Evolutionary conservation across 176 grass and related monocot species (phyloP).

Genomic region (Triticum aestivum): DNA sequence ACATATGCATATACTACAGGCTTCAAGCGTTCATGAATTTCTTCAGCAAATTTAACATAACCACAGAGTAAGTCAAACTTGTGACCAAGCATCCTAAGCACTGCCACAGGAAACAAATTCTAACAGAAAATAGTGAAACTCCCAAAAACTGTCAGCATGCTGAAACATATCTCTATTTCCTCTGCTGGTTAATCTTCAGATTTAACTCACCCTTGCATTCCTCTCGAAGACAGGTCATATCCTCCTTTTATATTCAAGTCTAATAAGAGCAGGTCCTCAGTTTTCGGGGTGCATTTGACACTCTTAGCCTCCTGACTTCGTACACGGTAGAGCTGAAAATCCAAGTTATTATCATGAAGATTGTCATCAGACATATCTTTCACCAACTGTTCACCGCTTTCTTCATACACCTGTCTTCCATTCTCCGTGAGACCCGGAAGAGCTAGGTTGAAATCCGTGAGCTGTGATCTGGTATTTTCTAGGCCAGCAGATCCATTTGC

Average conservation of each 20-base stretch:
- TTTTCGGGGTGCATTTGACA: constrained; percentile 38
- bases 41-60: constrained; percentile 36
- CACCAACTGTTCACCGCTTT: constrained; percentile 33
- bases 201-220: constrained; percentile 42
- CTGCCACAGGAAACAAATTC: neutral
- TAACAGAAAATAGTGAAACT: constrained; percentile 36
- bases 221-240: constrained; percentile 56
- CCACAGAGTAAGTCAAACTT: constrained; percentile 31
- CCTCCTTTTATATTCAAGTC: constrained; percentile 91
- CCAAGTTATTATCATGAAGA: constrained; percentile 42
- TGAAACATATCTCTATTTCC: constrained; percentile 34
- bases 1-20: constrained; percentile 15
- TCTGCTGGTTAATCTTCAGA: constrained; percentile 61
- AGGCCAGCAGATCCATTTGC: constrained; percentile 34
- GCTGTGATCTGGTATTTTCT: constrained; percentile 42
- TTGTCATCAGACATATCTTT: constrained; percentile 35
- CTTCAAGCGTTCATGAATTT: constrained; percentile 30
- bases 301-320: constrained; percentile 35
- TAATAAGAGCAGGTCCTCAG: constrained; percentile 42
- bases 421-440: constrained; percentile 49
- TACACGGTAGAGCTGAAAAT: constrained; percentile 40
- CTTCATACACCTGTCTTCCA: constrained; percentile 26
- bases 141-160: constrained; percentile 39
- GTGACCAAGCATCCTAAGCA: constrained; percentile 18
- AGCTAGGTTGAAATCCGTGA: constrained; percentile 50